Evolutionary conservation across 257 asterid genomes (phyloP), one percentile per base, ranked within the genome.

Genomic region (Rhazya stricta): DNA sequence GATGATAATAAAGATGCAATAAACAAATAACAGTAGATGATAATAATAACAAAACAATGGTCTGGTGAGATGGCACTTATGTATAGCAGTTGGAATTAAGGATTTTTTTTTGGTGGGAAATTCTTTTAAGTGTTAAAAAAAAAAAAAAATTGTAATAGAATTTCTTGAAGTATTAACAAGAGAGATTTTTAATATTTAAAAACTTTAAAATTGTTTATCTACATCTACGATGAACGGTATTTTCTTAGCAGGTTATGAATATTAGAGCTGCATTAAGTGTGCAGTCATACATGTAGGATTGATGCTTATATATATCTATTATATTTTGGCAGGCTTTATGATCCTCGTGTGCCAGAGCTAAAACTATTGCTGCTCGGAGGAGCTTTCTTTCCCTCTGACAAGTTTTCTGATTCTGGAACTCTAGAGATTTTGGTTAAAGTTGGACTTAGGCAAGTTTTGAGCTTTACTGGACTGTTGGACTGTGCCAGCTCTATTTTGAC

Each of bases 401-500:
- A 81, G 80, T 94, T 91, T 79, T 89, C 93, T 72, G 85, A 81
- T 76, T 90, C 96, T 46, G 90, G 78, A 81, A 83, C 83, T 69
- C 86, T 94, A 79, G 97, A 91, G 67, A 87, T 84, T 72, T 78
- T 94, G 78, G 91, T 88, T 74, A 79, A 80, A 62, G 91, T 94
- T 79, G 97, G 97, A 67, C 96, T 94, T 66, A 85, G 84, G 86
- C 91, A 91, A 79, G 80, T 89, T 42, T 86, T 94, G 82, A 85
- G 89, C 74, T 71, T 78, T 83, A 72, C 85, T 76, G 96, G 97
- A 72, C 83, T 94, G 87, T 90, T 90, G 9, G 98, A 94, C 84
- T 90, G 91, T 85, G 97, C 98, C 67, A 90, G 80, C 84, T 90
- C 98, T 32, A 89, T 94, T 77, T 89, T 96, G 41, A 77, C 90